Base-by-base conservation (phyloP, 352 stramenopile species). In the Globisporangium camurandrum region DNA sequence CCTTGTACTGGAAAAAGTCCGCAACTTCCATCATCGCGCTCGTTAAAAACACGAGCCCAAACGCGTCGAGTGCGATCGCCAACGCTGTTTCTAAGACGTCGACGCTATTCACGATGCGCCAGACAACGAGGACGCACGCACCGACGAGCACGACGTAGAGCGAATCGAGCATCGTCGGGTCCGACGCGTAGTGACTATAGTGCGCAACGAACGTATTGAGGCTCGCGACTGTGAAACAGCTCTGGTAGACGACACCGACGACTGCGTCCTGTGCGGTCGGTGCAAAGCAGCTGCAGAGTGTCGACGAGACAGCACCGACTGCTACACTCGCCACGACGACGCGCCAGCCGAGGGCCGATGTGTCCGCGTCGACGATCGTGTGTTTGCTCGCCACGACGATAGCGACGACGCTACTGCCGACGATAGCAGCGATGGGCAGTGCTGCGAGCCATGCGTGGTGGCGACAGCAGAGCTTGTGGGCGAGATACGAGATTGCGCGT, bases 21-120 rank as follows among this genome's bases (percentile, higher is more conserved):
- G 68, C 59, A 12, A 78, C 64, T 26, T 80, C 73, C 66, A 84
- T 80, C 64, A 87, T 69, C n/a, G 78, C 73, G n/a, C 69, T 50
- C 9, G 75, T 61, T 40, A 87, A 44, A 30, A 79, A 75, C 30
- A 75, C 64, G 34, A 87, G 38, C 0, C 68, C 71, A 34, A 83
- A 47, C 3, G 76, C 72, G 51, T 87, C 75, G 42, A 84, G 56
- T 34, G 66, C 51, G n/a, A 74, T 54, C 58, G 76, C 70, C 30
- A 85, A 37, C 19, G 68, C 64, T 17, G 68, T 85, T 24, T 80
- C 64, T 30, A 84, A 46, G 2, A 84, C 59, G 31, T 81, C 74
- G 38, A 73, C 67, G 49, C 59, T 84, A n/a, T 65, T 64, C 4
- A 81, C 47, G 49, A 87, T 79, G 14, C 75, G 72, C 42, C 58